Base-by-base conservation (phyloP, 2,329 filamentous ascomycete genomes). In the Aspergillus fischeri region DNA sequence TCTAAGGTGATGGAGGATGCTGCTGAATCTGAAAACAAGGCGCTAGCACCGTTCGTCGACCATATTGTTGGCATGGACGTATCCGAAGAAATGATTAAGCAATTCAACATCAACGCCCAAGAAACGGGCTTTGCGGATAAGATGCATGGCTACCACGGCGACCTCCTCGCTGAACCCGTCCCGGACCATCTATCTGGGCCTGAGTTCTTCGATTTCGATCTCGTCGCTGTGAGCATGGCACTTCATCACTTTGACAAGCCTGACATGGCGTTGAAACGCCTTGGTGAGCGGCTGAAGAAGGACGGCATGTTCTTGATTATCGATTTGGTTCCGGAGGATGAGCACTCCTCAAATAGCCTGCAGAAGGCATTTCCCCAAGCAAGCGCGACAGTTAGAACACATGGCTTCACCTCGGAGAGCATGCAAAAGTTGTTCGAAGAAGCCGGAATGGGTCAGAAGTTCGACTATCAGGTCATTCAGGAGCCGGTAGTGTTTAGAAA, bases 241-340 rank as follows among this genome's bases (percentile, higher is more conserved):
- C 82, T 87, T 61, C 86, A 89, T 70, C 87, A 90, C 70, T 87
- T 90, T 55, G 82, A 84, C 59, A 79, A 91, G 65, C 84, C 87
- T 3, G 77, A 76, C 1, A 74, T 86, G 29, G 84, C 86, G 0
- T 81, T 87, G 4, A 75, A 75, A 60, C 78, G 82, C 50, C 75
- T 92, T 38, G 83, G 79, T 3, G 78, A 83, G 67, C 81, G 88
- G 9, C 75, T 92, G 57, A 82, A 80, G 60, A 81, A 82, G 2
- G 87, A 87, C 3, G 89, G 89, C 10, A 82, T 86, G 1, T 75
- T 90, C 48, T 74, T 90, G 51, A 83, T 92, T 54, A 75, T 88
- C 49, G 89, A 92, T 67, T 86, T 91, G 58, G 66, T 88, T 20
- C 77, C 84, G 8, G 83, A 87, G 62, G 78, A 63, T 38, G 55